A percentile compares a stretch with the other conserved stretches of the same genome.
These are phyloP conservation scores for Tylopilus sp. DNA, from an alignment of 1,284 basidiomycete genomes.

Conservation along the genomic window DNA sequence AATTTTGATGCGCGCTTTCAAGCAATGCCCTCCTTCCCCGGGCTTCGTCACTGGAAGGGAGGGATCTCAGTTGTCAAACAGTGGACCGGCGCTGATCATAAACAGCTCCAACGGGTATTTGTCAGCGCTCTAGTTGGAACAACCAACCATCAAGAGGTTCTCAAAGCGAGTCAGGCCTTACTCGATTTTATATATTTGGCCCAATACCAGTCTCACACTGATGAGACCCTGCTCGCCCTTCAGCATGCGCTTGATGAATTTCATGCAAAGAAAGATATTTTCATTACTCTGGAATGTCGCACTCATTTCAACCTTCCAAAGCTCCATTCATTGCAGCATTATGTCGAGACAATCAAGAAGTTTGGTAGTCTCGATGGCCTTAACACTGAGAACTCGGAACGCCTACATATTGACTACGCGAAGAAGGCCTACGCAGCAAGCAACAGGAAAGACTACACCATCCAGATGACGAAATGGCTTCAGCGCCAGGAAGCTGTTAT, in stretches of 20 bases:
- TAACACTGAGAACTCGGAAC: conserved; percentile 24
- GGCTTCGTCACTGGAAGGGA: too few species aligned
- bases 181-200: conserved; percentile 3
- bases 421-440: too few species aligned
- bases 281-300: neutral
- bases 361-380: conserved; percentile 16
- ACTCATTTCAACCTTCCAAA: conserved; percentile 32
- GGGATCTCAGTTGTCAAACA: neutral
- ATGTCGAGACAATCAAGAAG: conserved; percentile 7
- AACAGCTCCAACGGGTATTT: neutral
- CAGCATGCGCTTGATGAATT: neutral
- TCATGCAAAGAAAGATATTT: neutral
- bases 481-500: conserved; percentile 4
- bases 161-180: fast-evolving
- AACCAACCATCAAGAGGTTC: neutral
- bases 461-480: too few species aligned
- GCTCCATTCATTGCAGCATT: conserved; percentile 30
- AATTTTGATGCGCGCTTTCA: too few species aligned
- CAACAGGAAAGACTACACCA: too few species aligned
- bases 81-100: conserved; percentile 3
- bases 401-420: too few species aligned
- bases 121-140: neutral
- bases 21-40: too few species aligned
- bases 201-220: neutral
- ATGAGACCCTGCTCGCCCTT: neutral